Conservation (phyloP, 306 rosid genomes). For the Quercus suber region DNA sequence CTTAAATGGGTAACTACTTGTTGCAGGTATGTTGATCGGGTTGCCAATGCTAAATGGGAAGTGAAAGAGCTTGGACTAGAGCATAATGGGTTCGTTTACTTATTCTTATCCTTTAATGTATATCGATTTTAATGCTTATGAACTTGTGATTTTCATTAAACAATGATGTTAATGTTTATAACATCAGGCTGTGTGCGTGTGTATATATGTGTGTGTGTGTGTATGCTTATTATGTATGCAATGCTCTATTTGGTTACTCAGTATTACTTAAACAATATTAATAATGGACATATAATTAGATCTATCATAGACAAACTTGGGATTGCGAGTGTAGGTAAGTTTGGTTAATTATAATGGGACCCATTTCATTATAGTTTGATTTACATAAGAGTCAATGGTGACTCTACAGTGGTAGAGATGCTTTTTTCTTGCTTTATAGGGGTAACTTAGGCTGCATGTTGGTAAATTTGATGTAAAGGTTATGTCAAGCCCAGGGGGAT, state of each 20-base stretch:
- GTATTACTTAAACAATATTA: background rate
- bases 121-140: slow-evolving; percentile 14
- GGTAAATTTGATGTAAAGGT: background rate
- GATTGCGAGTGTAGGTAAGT: background rate
- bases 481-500: background rate
- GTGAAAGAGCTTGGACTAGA: slow-evolving; percentile 93
- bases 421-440: no score
- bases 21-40: slow-evolving; percentile 87
- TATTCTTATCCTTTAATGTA: slow-evolving; percentile 16
- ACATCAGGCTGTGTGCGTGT: background rate
- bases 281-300: background rate
- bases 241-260: background rate
- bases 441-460: background rate
- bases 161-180: background rate
- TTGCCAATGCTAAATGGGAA: slow-evolving; percentile 95
- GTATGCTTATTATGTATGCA: background rate
- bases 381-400: background rate
- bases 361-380: background rate
- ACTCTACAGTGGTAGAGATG: background rate
- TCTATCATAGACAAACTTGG: background rate
- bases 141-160: background rate
- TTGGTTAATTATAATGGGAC: background rate
- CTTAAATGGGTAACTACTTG: background rate
- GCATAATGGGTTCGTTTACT: slow-evolving; percentile 87
- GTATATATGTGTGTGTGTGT: slow-evolving; percentile 1